Evolutionary conservation across 2,329 filamentous ascomycete species (phyloP).

Genomic region (Neospermospora avenae): DNA sequence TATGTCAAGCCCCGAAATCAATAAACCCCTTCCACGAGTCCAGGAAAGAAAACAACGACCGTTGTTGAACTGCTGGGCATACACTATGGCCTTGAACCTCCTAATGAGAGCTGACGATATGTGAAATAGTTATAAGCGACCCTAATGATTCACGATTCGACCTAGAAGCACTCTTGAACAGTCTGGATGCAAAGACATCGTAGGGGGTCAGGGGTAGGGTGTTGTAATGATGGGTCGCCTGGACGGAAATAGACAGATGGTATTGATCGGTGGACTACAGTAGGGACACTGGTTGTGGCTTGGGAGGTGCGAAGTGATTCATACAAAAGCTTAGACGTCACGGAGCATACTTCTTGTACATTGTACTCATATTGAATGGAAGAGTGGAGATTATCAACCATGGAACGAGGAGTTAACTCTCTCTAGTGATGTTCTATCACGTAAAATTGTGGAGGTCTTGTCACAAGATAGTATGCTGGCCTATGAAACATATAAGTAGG

Average conservation of each 20-base stretch:
- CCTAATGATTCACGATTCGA: constrained; percentile 88
- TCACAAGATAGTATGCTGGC: too few species aligned
- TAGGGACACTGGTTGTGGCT: constrained; percentile 18
- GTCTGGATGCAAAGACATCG: constrained; percentile 48
- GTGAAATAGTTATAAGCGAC: constrained; percentile 62
- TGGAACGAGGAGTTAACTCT: too few species aligned
- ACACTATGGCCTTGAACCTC: not conserved
- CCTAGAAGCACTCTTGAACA: constrained; percentile 77
- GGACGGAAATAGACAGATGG: constrained; percentile 28
- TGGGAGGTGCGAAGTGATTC: constrained; percentile 26
- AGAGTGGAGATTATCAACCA: constrained; percentile 11
- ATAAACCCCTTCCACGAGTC: not conserved
- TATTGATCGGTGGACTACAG: constrained; percentile 17
- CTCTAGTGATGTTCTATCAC: not conserved
- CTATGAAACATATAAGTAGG: too few species aligned
- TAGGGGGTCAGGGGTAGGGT: constrained; percentile 16
- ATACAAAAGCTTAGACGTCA: constrained; percentile 36
- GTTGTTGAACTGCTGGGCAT: not conserved
- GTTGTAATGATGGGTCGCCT: constrained; percentile 28
- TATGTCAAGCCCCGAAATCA: constrained; percentile 27
- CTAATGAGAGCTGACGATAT: not conserved
- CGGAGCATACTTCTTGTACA: constrained; percentile 37
- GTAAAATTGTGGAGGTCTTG: too few species aligned
- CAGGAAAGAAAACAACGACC: not conserved
- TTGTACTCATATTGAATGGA: constrained; percentile 36